These are phyloP conservation scores for Larix sibirica DNA, from an alignment of 83 land plant species.

Conservation along the genomic window DNA sequence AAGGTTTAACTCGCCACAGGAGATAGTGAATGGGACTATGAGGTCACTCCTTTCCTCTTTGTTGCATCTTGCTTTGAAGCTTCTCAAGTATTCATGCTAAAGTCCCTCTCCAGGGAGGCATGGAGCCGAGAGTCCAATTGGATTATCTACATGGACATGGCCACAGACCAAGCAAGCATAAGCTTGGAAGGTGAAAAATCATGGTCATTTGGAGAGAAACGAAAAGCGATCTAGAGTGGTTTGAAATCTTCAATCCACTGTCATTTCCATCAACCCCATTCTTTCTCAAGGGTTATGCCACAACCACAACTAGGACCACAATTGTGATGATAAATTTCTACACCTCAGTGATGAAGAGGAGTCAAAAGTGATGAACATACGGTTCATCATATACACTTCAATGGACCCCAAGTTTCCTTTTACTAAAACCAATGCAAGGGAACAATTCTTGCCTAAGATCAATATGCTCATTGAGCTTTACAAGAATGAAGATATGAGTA, in stretches of 20 bases:
- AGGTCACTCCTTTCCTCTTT: conserved; percentile 49
- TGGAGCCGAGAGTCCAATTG: conserved; percentile 70
- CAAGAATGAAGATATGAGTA: conserved; percentile 37
- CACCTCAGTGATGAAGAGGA: background rate
- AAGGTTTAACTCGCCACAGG: conserved; percentile 21
- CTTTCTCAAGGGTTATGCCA: background rate
- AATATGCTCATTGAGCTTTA: conserved; percentile 26
- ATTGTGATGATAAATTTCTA: background rate
- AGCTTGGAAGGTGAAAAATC: conserved; percentile 54
- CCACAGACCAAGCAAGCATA: conserved; percentile 24
- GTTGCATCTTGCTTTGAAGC: conserved; percentile 34
- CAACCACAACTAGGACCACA: background rate
- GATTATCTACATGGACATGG: conserved; percentile 73
- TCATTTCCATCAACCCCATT: background rate
- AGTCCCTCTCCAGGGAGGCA: conserved; percentile 26
- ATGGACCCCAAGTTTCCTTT: conserved; percentile 27
- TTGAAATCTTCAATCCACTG: conserved; percentile 19
- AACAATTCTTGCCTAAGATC: conserved; percentile 29
- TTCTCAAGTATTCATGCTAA: background rate
- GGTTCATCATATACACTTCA: conserved; percentile 48
- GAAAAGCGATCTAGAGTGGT: conserved; percentile 45
- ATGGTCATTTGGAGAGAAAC: conserved; percentile 74
- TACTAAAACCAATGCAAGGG: conserved; percentile 36
- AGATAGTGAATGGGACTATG: conserved; percentile 23
- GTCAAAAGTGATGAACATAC: conserved; percentile 41